Evolutionary conservation across 345 rosid genomes (phyloP).

Genomic region (Mercurialis annua): DNA sequence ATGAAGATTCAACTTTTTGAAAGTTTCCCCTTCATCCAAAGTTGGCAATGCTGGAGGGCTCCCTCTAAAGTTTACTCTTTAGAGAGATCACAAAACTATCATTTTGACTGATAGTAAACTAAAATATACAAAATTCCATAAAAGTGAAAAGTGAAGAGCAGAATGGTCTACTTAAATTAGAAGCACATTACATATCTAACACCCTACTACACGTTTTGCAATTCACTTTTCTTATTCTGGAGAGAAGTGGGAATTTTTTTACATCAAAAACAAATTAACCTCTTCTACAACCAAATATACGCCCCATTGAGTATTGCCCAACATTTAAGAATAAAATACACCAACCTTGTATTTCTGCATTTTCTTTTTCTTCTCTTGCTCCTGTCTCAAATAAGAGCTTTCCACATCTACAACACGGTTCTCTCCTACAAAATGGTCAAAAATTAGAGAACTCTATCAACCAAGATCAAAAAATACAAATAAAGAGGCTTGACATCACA

Average conservation of each 20-base stretch:
- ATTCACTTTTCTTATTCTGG: background rate
- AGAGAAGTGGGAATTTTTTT: background rate
- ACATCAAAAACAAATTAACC: background rate
- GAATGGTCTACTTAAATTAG: background rate
- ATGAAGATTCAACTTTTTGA: background rate
- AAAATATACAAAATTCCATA: background rate
- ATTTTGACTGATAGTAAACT: background rate
- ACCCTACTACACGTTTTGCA: background rate
- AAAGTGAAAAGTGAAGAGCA: background rate
- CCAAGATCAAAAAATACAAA: constrained; percentile 1
- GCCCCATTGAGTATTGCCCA: background rate
- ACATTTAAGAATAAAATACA: background rate
- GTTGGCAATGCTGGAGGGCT: background rate
- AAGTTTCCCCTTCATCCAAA: background rate
- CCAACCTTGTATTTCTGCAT: constrained; percentile 65
- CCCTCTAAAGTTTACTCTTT: background rate
- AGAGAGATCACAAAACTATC: background rate
- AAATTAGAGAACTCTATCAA: constrained; percentile 10
- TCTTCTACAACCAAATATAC: background rate
- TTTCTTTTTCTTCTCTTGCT: constrained; percentile 53
- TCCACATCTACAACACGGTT: constrained; percentile 44
- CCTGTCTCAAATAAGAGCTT: constrained; percentile 56
- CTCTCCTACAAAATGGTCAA: constrained; percentile 24
- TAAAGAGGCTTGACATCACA: background rate
- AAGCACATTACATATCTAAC: background rate